Evolutionary conservation across 148 eudicot species (phyloP).

Genomic region (Vaccinium myrtillus): DNA sequence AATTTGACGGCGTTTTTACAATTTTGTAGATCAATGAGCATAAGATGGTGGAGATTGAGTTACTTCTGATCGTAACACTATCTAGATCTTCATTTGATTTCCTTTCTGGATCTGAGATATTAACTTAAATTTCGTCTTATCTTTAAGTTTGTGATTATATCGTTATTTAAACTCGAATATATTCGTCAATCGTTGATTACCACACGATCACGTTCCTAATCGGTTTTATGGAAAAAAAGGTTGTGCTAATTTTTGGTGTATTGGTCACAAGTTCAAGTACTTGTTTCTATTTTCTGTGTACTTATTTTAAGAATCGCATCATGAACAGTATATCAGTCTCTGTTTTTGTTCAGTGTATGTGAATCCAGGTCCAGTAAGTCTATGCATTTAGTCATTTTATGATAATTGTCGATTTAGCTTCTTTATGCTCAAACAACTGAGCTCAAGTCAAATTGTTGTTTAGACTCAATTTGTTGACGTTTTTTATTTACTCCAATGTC

Average conservation of each 20-base stretch:
- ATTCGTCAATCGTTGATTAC: neutral
- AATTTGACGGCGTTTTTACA: neutral
- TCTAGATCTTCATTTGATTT: neutral
- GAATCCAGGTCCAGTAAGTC: neutral
- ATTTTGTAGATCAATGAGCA: neutral
- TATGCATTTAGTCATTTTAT: neutral
- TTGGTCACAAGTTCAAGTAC: neutral
- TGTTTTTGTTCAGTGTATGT: slow-evolving; percentile 3
- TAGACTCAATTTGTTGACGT: neutral
- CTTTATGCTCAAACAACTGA: neutral
- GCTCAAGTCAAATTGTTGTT: neutral
- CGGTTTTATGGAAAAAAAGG: neutral
- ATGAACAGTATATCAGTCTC: neutral
- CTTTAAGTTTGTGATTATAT: neutral
- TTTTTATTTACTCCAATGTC: neutral
- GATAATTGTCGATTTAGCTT: neutral
- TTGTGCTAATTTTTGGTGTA: neutral
- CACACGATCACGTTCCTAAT: neutral
- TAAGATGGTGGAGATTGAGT: neutral
- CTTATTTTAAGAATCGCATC: neutral
- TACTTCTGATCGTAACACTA: neutral
- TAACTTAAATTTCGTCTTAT: neutral
- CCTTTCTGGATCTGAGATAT: neutral
- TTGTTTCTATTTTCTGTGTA: neutral
- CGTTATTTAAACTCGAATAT: neutral